Conservation (phyloP, 352 stramenopile species). For the Pythium oligandrum region DNA sequence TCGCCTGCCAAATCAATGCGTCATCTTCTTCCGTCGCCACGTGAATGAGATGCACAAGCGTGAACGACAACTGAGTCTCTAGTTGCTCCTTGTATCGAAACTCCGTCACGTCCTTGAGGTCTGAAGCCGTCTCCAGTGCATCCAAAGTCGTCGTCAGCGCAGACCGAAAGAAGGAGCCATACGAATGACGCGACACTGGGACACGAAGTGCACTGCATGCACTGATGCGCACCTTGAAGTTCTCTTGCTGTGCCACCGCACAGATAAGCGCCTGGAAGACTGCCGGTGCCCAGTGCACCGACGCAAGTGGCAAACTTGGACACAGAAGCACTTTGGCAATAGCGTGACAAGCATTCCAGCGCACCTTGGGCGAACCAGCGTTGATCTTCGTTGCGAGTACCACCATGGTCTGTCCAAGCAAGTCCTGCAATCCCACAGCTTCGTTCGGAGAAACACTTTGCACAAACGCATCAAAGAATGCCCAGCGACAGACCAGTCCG, state of each 20-base stretch:
- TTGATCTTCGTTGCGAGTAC: constrained; percentile 73
- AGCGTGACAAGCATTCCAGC: constrained; percentile 85
- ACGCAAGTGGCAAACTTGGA: constrained; percentile 66
- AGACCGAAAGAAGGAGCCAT: constrained; percentile 66
- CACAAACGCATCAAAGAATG: constrained; percentile 64
- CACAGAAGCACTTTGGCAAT: constrained; percentile 85
- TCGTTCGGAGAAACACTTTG: constrained; percentile 27
- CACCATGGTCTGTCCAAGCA: constrained; percentile 66
- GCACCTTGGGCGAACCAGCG: constrained; percentile 75
- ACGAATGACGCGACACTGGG: constrained; percentile 55
- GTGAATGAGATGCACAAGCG: constrained; percentile 76
- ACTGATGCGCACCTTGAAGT: constrained; percentile 88
- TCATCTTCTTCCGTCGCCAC: constrained; percentile 73
- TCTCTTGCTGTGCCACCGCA: constrained; percentile 81
- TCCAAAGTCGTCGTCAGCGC: constrained; percentile 64
- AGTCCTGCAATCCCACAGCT: constrained; percentile 31
- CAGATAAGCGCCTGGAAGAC: constrained; percentile 76
- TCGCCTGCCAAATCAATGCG: constrained; percentile 51
- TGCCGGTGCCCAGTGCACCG: constrained; percentile 65
- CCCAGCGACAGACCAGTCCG: constrained; percentile 76
- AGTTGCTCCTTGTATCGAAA: constrained; percentile 90
- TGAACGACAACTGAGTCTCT: constrained; percentile 84
- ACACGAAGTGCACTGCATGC: constrained; percentile 74
- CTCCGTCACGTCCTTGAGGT: constrained; percentile 84
- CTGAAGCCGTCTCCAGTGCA: constrained; percentile 76